phyloP scores from a whole-genome alignment of 1,284 basidiomycete genomes.

The Amylostereum areolatum region DNA sequence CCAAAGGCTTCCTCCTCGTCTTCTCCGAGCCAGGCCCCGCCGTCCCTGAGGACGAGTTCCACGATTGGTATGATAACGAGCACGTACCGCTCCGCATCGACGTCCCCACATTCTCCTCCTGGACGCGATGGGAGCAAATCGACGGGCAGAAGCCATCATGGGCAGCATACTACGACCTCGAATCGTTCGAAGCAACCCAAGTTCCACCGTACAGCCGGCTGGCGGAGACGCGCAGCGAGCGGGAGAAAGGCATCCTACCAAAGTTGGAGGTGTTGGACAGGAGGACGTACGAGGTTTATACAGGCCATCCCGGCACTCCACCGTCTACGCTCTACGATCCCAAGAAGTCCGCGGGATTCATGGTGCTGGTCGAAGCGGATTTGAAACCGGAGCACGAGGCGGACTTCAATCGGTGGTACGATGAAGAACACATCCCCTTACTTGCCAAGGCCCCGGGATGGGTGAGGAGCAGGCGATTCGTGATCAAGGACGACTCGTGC shows the following conservation, averaged over 20 bases:
- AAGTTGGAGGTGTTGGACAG: conserved; percentile 45
- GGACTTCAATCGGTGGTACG: conserved; percentile 35
- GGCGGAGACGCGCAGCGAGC: conserved; percentile 43
- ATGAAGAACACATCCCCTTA: conserved; percentile 30
- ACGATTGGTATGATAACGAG: conserved; percentile 62
- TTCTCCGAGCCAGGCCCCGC: conserved; percentile 22
- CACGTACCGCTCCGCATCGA: conserved; percentile 54
- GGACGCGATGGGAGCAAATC: conserved; percentile 11
- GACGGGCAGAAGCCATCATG: conserved; percentile 40
- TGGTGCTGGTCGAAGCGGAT: conserved; percentile 28
- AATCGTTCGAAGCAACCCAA: conserved; percentile 37
- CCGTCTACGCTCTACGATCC: conserved; percentile 23
- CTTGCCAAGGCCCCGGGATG: conserved; percentile 29
- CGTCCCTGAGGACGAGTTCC: conserved; percentile 23
- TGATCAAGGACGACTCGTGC: conserved; percentile 21
- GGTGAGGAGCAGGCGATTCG: conserved; percentile 29
- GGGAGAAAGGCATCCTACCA: conserved; percentile 46
- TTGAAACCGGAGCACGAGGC: conserved; percentile 30
- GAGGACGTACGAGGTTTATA: conserved; percentile 39
- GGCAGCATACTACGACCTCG: conserved; percentile 54
- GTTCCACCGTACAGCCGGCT: conserved; percentile 46
- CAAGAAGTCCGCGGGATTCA: conserved; percentile 21
- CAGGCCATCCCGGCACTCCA: conserved; percentile 18
- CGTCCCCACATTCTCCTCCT: conserved; percentile 41
- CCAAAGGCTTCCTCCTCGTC: conserved; percentile 21